These are phyloP conservation scores for Dictyostelium intermedium DNA, from an alignment of 78 protist species.

Conservation along the genomic window DNA sequence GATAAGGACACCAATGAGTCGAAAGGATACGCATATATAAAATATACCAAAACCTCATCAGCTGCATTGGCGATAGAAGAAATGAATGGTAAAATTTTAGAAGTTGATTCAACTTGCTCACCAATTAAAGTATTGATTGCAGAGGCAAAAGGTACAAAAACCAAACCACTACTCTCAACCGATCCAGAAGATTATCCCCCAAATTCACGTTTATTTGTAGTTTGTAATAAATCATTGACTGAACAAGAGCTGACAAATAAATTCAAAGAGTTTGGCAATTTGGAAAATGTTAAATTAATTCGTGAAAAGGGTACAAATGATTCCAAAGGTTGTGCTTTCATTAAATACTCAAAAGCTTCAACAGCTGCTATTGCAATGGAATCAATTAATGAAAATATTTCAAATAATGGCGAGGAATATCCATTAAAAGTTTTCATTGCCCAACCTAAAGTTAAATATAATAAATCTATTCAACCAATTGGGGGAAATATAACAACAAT, in stretches of 20 bases:
- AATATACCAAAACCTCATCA: slow-evolving; percentile 27
- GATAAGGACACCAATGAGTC: slow-evolving; percentile 35
- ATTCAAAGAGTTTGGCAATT: slow-evolving; percentile 48
- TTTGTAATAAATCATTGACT: slow-evolving; percentile 14
- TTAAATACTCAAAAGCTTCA: slow-evolving; percentile 56
- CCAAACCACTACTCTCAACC: slow-evolving; percentile 27
- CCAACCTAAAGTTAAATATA: slow-evolving; percentile 52
- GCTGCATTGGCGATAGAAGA: slow-evolving; percentile 67
- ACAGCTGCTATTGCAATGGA: slow-evolving; percentile 78
- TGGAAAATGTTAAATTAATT: slow-evolving; percentile 54
- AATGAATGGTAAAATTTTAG: slow-evolving; percentile 46
- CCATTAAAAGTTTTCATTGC: slow-evolving; percentile 47
- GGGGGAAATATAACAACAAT: not conserved
- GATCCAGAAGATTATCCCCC: slow-evolving; percentile 82
- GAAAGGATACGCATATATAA: slow-evolving; percentile 24
- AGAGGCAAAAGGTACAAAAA: slow-evolving; percentile 54
- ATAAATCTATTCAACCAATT: not conserved
- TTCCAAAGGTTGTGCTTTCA: slow-evolving; percentile 76
- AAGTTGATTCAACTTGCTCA: not conserved
- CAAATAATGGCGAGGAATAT: not conserved
- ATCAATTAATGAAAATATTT: slow-evolving; percentile 24
- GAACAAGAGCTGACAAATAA: slow-evolving; percentile 42
- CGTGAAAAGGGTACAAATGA: slow-evolving; percentile 59
- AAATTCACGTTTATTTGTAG: slow-evolving; percentile 72
- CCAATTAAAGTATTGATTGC: slow-evolving; percentile 65